These are phyloP conservation scores for Penicillium waksmanii DNA, from an alignment of 495 filamentous ascomycete species.

Conservation along the genomic window DNA sequence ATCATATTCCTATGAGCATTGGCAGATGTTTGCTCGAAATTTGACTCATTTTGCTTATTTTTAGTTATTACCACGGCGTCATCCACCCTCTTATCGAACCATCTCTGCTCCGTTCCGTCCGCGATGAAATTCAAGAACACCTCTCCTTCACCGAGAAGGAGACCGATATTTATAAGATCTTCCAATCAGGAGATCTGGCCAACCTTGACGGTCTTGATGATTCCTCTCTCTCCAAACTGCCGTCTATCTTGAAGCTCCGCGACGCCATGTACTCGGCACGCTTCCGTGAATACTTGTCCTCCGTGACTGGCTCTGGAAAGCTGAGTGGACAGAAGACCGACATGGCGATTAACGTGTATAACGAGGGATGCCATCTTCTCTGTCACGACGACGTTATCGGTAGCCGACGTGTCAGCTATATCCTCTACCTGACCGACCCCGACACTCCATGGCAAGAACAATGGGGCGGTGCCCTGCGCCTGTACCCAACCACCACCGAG, in stretches of 20 bases:
- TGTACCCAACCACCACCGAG: constrained; percentile 79
- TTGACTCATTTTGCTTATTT: constrained; percentile 15
- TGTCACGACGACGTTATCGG: constrained; percentile 99
- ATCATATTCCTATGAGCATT: background rate
- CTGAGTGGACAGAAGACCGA: constrained; percentile 95
- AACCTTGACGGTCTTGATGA: constrained; percentile 94
- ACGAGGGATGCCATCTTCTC: constrained; percentile 90
- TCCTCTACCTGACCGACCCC: constrained; percentile 93
- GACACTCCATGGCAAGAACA: constrained; percentile 87
- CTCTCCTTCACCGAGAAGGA: constrained; percentile 97
- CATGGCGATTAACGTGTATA: constrained; percentile 99
- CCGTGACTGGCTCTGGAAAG: constrained; percentile 80
- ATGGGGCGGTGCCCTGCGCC: constrained; percentile 91
- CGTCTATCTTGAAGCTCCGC: constrained; percentile 81
- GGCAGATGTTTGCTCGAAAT: background rate
- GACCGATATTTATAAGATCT: constrained; percentile 99
- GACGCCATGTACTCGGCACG: constrained; percentile 89
- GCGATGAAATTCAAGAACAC: constrained; percentile 83
- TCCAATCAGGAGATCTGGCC: constrained; percentile 96
- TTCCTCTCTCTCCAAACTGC: constrained; percentile 77
- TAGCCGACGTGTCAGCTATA: constrained; percentile 89
- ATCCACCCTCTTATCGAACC: constrained; percentile 80
- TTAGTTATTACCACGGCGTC: constrained; percentile 85
- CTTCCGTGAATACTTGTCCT: constrained; percentile 86
- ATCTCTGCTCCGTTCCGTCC: constrained; percentile 80